phyloP scores from a whole-genome alignment of 2,329 filamentous ascomycete species.

The Rhexocercosporidium sp. region DNA sequence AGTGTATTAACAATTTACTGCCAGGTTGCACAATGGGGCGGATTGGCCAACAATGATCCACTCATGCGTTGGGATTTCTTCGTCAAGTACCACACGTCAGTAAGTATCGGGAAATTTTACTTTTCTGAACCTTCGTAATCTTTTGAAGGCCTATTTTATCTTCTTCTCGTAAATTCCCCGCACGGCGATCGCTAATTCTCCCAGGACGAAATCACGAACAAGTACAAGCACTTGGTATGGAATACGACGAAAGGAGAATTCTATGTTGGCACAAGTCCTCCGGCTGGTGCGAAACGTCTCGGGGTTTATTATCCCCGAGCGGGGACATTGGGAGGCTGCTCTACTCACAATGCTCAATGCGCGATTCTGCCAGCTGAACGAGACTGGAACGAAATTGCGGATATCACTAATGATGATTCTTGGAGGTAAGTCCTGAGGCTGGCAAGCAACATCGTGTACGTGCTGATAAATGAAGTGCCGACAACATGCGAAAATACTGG shows the following conservation, averaged over 20 bases:
- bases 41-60: background rate
- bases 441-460: background rate
- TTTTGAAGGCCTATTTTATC: no score
- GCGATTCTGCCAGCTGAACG: constrained; percentile 46
- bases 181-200: constrained; percentile 49
- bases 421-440: constrained; percentile 42
- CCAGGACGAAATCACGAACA: constrained; percentile 49
- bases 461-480: constrained; percentile 24
- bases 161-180: no score
- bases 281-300: constrained; percentile 41
- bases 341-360: constrained; percentile 45
- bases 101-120: background rate
- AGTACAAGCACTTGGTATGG: constrained; percentile 51
- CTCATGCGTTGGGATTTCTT: constrained; percentile 55
- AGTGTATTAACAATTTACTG: background rate
- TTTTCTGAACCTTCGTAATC: no score
- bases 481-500: constrained; percentile 49
- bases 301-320: constrained; percentile 48
- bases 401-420: constrained; percentile 49
- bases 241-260: constrained; percentile 24
- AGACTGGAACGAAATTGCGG: constrained; percentile 49
- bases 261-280: constrained; percentile 40
- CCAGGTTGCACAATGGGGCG: background rate
- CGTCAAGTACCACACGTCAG: constrained; percentile 40
- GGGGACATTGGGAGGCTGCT: constrained; percentile 46